A percentile compares a stretch with the other conserved stretches of the same genome.
These are phyloP conservation scores for Scheffersomyces insectosa DNA, from an alignment of 1,139 yeast genomes.

Conservation along the genomic window DNA sequence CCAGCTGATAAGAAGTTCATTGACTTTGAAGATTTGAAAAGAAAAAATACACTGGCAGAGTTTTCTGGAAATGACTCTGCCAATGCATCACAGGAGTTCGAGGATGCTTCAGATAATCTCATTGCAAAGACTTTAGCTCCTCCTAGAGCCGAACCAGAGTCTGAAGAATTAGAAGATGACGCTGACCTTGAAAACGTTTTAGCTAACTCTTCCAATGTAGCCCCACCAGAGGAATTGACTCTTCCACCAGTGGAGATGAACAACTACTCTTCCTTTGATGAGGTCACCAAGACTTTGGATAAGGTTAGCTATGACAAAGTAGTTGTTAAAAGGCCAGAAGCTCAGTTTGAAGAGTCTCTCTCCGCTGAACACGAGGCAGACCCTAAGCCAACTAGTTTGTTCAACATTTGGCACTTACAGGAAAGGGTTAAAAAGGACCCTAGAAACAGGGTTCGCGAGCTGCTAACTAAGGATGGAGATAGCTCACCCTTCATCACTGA, in stretches of 20 bases:
- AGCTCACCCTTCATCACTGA: no score
- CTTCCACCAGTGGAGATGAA: conserved; percentile 40
- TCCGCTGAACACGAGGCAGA: conserved; percentile 46
- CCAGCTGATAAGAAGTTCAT: conserved; percentile 6
- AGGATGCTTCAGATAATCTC: conserved; percentile 4
- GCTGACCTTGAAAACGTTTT: conserved; percentile 14
- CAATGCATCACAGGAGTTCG: conserved; percentile 3
- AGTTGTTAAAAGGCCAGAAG: conserved; percentile 7
- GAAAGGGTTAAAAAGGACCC: conserved; percentile 21
- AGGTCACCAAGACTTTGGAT: conserved; percentile 29
- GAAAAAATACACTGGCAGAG: conserved; percentile 2
- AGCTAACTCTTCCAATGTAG: conserved; percentile 48
- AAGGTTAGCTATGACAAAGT: conserved; percentile 5
- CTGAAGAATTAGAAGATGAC: conserved; percentile 5
- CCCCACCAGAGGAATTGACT: conserved; percentile 39
- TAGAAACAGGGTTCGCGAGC: conserved; percentile 4
- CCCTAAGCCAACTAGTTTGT: conserved; percentile 27
- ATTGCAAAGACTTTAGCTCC: conserved; percentile 22
- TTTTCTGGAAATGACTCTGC: conserved; percentile 3
- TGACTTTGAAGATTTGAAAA: conserved; percentile 14
- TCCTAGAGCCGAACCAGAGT: conserved; percentile 15
- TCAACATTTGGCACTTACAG: conserved; percentile 49
- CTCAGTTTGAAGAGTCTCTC: conserved; percentile 40
- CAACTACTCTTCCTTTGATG: conserved; percentile 39
- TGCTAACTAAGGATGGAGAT: no score